A percentile compares a stretch with the other conserved stretches of the same genome.
These are phyloP conservation scores for Xylariaceae sp. DNA, from an alignment of 2,329 filamentous ascomycete genomes.

Conservation along the genomic window DNA sequence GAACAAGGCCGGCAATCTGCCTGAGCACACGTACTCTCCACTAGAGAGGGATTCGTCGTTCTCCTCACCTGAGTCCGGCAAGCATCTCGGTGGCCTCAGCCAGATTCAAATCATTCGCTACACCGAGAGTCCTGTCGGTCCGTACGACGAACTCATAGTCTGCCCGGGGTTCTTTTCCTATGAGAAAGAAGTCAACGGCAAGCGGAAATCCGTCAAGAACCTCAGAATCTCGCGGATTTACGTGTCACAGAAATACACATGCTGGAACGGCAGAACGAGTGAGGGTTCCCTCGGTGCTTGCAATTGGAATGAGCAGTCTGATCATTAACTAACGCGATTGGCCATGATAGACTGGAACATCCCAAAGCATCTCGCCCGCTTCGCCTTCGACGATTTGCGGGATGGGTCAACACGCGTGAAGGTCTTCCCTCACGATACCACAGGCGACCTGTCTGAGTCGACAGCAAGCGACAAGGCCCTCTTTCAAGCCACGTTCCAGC, in stretches of 20 bases:
- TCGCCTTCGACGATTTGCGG: constrained; percentile 38
- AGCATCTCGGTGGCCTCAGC: constrained; percentile 39
- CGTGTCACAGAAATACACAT: constrained; percentile 47
- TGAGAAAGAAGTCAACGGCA: constrained; percentile 24
- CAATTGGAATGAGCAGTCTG: not conserved
- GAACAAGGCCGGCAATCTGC: constrained; percentile 29
- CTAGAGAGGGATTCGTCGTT: constrained; percentile 40
- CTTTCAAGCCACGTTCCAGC: constrained; percentile 42
- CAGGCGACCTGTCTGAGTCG: constrained; percentile 27
- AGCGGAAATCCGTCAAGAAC: constrained; percentile 28
- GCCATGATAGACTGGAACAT: constrained; percentile 47
- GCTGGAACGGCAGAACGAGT: constrained; percentile 50
- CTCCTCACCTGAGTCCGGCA: constrained; percentile 28
- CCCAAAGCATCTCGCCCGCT: constrained; percentile 50
- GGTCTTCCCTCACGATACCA: constrained; percentile 35
- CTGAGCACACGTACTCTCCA: constrained; percentile 38
- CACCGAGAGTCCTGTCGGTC: constrained; percentile 44
- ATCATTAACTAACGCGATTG: not conserved
- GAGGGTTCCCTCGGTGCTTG: constrained; percentile 8
- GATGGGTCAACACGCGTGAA: constrained; percentile 35
- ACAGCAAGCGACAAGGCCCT: constrained; percentile 33
- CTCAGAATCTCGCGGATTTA: constrained; percentile 49
- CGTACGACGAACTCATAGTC: constrained; percentile 50
- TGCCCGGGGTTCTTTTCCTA: constrained; percentile 43
- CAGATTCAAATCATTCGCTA: constrained; percentile 50